phyloP scores from a whole-genome alignment of 2,329 filamentous ascomycete species.

The Beauveria bassiana region DNA sequence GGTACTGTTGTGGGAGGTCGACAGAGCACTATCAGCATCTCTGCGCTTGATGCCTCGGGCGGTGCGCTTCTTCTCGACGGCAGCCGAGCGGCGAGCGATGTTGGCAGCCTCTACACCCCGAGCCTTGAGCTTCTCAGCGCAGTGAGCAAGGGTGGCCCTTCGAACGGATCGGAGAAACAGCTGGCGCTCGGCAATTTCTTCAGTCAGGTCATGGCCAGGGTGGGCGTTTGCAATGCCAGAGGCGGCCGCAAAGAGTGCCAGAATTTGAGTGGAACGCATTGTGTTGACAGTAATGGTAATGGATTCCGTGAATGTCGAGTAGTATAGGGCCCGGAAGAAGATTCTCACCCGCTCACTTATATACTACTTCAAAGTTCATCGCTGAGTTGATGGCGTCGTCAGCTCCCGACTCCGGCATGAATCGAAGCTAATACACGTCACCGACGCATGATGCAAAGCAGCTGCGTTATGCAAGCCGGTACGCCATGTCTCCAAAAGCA shows the following conservation, averaged over 20 bases:
- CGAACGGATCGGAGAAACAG: conserved; percentile 31
- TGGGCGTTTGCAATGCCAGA: conserved; percentile 21
- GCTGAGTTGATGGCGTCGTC: neutral
- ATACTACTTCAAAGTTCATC: neutral
- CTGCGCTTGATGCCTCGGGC: conserved; percentile 27
- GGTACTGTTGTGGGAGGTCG: conserved; percentile 30
- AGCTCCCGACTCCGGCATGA: neutral
- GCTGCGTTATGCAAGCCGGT: neutral
- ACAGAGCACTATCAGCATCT: conserved; percentile 25
- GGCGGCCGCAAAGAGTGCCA: neutral
- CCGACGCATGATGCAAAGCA: neutral
- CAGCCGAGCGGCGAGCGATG: conserved; percentile 34
- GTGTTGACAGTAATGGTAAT: neutral
- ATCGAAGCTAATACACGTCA: neutral
- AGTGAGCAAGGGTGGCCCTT: conserved; percentile 37
- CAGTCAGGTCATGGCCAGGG: conserved; percentile 39
- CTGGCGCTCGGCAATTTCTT: conserved; percentile 42
- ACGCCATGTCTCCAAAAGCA: neutral
- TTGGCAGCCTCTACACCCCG: conserved; percentile 38
- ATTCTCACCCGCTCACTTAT: neutral
- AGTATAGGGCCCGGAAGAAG: neutral
- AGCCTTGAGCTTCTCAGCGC: conserved; percentile 36
- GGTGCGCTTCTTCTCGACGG: conserved; percentile 33
- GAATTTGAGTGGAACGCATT: neutral
- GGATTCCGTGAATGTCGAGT: neutral